These are phyloP conservation scores for Moelleriella libera DNA, from an alignment of 2,329 filamentous ascomycete species.

Conservation along the genomic window DNA sequence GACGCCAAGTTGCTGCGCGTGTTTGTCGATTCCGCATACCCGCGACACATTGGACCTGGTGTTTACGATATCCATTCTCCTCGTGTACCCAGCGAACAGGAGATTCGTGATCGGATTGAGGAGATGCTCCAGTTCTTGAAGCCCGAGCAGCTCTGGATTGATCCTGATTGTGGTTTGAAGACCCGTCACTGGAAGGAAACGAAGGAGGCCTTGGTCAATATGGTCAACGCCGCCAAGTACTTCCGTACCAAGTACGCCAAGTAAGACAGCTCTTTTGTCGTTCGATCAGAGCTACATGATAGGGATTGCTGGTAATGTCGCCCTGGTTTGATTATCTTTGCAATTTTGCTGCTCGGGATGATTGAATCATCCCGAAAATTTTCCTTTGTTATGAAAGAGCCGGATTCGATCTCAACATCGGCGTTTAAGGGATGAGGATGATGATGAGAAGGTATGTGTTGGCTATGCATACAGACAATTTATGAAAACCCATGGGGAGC, in stretches of 20 bases:
- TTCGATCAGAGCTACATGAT: background rate
- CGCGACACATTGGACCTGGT: constrained; percentile 95
- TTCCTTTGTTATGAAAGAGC: constrained; percentile 12
- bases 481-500: constrained; percentile 17
- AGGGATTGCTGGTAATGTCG: background rate
- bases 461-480: constrained; percentile 19
- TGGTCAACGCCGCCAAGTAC: constrained; percentile 96
- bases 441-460: constrained; percentile 18
- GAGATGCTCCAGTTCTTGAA: constrained; percentile 98
- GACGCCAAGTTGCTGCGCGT: constrained; percentile 98
- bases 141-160: constrained; percentile 98
- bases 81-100: constrained; percentile 89
- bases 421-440: constrained; percentile 29
- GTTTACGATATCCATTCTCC: constrained; percentile 99
- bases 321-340: background rate
- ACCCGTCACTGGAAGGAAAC: constrained; percentile 98
- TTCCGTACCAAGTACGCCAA: constrained; percentile 83
- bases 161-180: constrained; percentile 99
- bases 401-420: constrained; percentile 45
- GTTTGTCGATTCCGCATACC: constrained; percentile 94
- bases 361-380: background rate
- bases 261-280: constrained; percentile 18
- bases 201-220: constrained; percentile 88
- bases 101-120: constrained; percentile 94
- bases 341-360: background rate